phyloP scores from a whole-genome alignment of 257 asterid species.

The Henckelia pumila region DNA sequence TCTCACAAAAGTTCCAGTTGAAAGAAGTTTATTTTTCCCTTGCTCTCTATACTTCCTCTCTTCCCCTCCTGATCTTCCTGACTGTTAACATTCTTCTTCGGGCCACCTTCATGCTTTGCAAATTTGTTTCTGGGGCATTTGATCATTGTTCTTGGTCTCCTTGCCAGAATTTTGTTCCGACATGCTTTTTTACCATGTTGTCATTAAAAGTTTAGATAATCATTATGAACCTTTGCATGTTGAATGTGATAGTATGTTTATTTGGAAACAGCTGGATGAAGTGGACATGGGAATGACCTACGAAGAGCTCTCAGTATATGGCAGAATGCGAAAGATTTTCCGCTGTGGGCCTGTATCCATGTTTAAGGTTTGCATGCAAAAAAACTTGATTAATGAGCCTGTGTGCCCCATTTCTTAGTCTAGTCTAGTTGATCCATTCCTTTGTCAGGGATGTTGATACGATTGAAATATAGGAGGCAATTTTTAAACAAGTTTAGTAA shows the following conservation, averaged over 20 bases:
- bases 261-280: slow-evolving; percentile 74
- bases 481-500: not conserved
- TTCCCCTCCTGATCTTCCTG: slow-evolving; percentile 6
- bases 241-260: slow-evolving; percentile 20
- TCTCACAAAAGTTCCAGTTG: not conserved
- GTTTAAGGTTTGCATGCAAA: slow-evolving; percentile 71
- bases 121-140: slow-evolving; percentile 3
- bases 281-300: slow-evolving; percentile 98
- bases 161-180: not conserved
- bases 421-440: not conserved
- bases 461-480: not conserved
- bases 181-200: not conserved
- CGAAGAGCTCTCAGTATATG: slow-evolving; percentile 87
- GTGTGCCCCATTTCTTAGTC: not conserved
- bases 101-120: not conserved
- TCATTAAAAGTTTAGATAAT: not conserved
- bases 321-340: slow-evolving; percentile 90
- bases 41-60: not conserved
- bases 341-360: slow-evolving; percentile 95
- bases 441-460: not conserved
- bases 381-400: not conserved
- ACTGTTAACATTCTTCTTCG: not conserved
- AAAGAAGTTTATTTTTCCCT: not conserved
- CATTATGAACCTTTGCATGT: slow-evolving; percentile 4
- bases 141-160: slow-evolving; percentile 8